These are phyloP conservation scores for Martensiomyces pterosporus DNA, from an alignment of 192 early-diverging fungal genomes.

Conservation along the genomic window DNA sequence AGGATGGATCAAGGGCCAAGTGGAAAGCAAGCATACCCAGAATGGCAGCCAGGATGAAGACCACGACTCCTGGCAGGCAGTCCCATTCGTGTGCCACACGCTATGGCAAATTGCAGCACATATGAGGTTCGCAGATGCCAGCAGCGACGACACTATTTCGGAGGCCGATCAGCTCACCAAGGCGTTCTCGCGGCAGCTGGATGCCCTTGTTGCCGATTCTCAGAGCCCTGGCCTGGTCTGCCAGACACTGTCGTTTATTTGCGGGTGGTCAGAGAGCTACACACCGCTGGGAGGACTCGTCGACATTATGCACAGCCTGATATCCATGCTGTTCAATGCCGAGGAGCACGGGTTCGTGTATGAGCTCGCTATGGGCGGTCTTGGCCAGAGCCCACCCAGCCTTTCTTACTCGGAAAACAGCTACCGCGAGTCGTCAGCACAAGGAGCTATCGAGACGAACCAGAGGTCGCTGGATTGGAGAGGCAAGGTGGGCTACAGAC, in stretches of 20 bases:
- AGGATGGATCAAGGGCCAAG: too few species aligned
- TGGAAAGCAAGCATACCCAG: too few species aligned
- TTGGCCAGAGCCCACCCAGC: too few species aligned
- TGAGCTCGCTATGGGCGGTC: conserved; percentile 12
- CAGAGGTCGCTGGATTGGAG: not conserved
- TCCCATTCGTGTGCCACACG: too few species aligned
- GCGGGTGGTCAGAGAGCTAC: conserved; percentile 26
- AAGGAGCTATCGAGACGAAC: conserved; percentile 3
- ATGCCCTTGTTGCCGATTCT: too few species aligned
- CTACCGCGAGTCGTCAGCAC: conserved; percentile 3
- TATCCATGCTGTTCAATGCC: conserved; percentile 15
- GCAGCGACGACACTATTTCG: too few species aligned
- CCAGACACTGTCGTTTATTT: conserved; percentile 35
- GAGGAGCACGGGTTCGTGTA: conserved; percentile 12
- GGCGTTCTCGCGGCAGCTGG: too few species aligned
- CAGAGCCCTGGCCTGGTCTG: conserved; percentile 16
- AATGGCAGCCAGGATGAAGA: too few species aligned
- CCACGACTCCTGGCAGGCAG: too few species aligned
- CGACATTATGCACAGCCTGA: conserved; percentile 2
- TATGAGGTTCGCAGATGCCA: too few species aligned
- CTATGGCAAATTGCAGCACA: too few species aligned
- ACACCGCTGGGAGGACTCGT: conserved; percentile 21
- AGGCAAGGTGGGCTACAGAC: not conserved
- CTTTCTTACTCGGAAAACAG: conserved; percentile 1
- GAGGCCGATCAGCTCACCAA: too few species aligned